phyloP scores from a whole-genome alignment of 257 asterid species.

The Nicotiana noctiflora region DNA sequence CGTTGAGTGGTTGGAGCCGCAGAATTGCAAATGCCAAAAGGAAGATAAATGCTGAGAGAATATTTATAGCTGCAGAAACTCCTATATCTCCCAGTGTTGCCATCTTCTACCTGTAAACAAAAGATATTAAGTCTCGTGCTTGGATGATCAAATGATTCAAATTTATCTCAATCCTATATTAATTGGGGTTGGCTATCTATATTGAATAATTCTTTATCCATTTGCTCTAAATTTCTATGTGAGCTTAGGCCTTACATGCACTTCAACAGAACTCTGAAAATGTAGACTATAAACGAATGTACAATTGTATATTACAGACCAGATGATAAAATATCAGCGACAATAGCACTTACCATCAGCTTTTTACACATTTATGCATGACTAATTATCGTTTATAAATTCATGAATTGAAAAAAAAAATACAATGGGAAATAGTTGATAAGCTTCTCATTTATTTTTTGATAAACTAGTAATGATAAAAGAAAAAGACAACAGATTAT shows the following conservation, averaged over 20 bases:
- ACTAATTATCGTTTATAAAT: background rate
- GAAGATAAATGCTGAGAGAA: slow-evolving; percentile 58
- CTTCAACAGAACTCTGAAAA: background rate
- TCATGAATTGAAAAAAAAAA: background rate
- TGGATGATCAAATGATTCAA: background rate
- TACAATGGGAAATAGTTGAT: background rate
- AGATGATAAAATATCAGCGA: background rate
- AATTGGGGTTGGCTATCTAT: background rate
- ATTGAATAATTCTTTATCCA: no score
- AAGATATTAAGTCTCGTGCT: background rate
- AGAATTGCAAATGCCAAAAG: slow-evolving; percentile 68
- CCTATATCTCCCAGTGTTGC: slow-evolving; percentile 84
- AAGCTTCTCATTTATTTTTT: background rate
- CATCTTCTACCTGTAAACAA: slow-evolving; percentile 37
- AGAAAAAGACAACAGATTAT: background rate
- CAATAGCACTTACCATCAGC: background rate
- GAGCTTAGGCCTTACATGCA: background rate
- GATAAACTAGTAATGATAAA: background rate
- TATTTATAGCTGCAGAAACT: slow-evolving; percentile 80
- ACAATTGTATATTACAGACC: background rate
- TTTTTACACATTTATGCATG: background rate
- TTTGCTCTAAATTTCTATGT: no score
- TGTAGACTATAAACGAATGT: background rate
- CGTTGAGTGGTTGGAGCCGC: slow-evolving; percentile 89
- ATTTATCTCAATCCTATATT: background rate